Evolutionary conservation across 2,329 filamentous ascomycete genomes (phyloP).

Genomic region (Sporothrix pallida): DNA sequence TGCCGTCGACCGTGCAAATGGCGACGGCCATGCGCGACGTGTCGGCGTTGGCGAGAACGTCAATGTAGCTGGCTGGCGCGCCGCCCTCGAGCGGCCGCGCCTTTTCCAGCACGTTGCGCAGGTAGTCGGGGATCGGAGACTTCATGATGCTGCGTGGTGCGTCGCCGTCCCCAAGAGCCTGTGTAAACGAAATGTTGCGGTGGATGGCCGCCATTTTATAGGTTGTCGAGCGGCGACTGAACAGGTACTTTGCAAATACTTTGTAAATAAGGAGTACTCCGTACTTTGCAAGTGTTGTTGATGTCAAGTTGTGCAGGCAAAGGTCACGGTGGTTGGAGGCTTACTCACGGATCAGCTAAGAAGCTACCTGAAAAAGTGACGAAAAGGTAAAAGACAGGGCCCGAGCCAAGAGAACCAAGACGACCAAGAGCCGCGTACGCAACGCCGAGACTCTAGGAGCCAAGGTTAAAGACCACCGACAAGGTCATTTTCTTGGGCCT

Average conservation of each 20-base stretch:
- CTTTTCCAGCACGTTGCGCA: constrained; percentile 23
- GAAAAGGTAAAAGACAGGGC: not conserved
- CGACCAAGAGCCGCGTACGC: not conserved
- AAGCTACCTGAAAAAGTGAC: not conserved
- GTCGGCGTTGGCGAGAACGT: constrained; percentile 19
- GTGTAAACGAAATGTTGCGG: not conserved
- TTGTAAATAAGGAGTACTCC: not conserved
- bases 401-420: not conserved
- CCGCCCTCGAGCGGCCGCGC: not conserved
- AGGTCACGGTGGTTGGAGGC: not conserved
- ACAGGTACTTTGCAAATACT: not conserved
- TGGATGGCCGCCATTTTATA: not conserved
- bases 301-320: not conserved
- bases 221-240: not conserved
- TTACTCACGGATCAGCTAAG: not conserved
- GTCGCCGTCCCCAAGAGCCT: not conserved
- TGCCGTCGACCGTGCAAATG: not conserved
- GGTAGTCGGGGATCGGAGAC: constrained; percentile 26
- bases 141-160: not conserved
- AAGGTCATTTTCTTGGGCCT: not conserved
- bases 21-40: constrained; percentile 18
- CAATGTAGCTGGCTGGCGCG: constrained; percentile 26
- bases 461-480: not conserved
- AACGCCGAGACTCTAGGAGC: not conserved
- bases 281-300: not conserved